These are phyloP conservation scores for Lipomyces mesembrius DNA, from an alignment of 805 yeast species.

Conservation along the genomic window DNA sequence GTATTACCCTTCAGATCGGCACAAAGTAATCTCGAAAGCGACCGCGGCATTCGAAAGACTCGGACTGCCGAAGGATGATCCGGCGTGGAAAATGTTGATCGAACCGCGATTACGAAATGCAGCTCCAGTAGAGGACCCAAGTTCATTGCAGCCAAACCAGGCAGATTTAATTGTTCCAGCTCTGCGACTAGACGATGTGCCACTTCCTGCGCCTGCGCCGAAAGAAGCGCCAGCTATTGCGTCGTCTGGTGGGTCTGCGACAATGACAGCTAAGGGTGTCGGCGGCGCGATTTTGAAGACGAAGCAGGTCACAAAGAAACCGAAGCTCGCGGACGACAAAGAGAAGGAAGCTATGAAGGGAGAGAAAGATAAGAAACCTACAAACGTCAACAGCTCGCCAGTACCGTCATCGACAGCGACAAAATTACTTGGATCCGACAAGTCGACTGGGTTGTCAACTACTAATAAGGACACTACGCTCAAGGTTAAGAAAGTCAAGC, in stretches of 20 bases:
- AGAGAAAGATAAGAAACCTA: not conserved
- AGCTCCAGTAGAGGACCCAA: not conserved
- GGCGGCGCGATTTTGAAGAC: constrained; percentile 44
- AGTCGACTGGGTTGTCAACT: not conserved
- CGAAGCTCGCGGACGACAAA: constrained; percentile 10
- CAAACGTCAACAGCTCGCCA: not conserved
- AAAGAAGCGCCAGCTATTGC: constrained; percentile 11
- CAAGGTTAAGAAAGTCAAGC: not conserved
- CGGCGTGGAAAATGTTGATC: constrained; percentile 41
- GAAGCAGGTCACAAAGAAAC: constrained; percentile 32
- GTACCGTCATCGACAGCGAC: not conserved
- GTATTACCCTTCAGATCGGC: constrained; percentile 46
- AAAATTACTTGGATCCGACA: not conserved
- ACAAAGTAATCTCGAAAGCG: constrained; percentile 42
- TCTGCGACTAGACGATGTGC: constrained; percentile 23
- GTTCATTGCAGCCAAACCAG: not conserved
- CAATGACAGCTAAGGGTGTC: constrained; percentile 16
- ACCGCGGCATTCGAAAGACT: constrained; percentile 43
- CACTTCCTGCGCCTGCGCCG: constrained; percentile 23
- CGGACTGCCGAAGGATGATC: constrained; percentile 40
- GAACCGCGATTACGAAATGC: constrained; percentile 41
- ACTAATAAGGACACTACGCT: constrained; percentile 6
- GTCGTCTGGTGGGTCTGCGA: not conserved
- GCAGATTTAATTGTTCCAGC: constrained; percentile 18
- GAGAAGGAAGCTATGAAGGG: constrained; percentile 4